Base-by-base conservation (phyloP, 306 rosid genomes). In the Canavalia gladiata region DNA sequence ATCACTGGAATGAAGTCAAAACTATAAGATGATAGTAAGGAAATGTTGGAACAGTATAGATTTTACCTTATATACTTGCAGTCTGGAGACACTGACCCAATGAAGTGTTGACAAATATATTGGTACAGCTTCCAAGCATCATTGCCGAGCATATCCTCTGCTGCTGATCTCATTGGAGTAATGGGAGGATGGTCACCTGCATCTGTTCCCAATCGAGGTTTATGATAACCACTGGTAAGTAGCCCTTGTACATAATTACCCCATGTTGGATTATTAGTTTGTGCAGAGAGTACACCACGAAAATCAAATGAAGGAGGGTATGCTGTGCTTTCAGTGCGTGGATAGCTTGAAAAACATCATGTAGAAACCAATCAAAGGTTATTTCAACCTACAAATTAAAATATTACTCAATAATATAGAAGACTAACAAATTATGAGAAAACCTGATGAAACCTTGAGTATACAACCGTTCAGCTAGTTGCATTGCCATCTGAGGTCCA, bases 401-500 rank as follows among this genome's bases (percentile, higher is more conserved):
- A 52, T 66, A 31, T 59, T 46, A 31, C 75, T 78, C 58, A 25
- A 4, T n/a, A 81, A 77, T 69, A 66, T 60, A 47, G 41, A 68
- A 84, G 58, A 49, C 65, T 25, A 62, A 11, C 34, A 77, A 35
- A 57, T 67, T 28, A 30, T 34, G 73, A 52, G 56, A 85, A 81
- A 68, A 95, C 99, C 99, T 95, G 89, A 93, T 91, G 87, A 88
- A 95, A 45, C 99, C 99, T 85, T 88, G 99, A 49, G 95, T 92
- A 87, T 95, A 95, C 87, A 95, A 85, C 64, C 99, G 94, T 65
- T 95, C 99, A 64, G 99, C 99, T 74, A 92, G 74, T 81, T 95
- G 99, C 99, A 95, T 95, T 28, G 97, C 95, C 86, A 87, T 82
- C 77, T 95, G 99, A 76, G 99, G 99, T 76, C 99, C 97, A 87